Percentiles rank a stretch among this genome's conserved stretches.
Evolutionary conservation across 1,139 yeast genomes (phyloP).

Genomic region (Zygoascus meyerae): DNA sequence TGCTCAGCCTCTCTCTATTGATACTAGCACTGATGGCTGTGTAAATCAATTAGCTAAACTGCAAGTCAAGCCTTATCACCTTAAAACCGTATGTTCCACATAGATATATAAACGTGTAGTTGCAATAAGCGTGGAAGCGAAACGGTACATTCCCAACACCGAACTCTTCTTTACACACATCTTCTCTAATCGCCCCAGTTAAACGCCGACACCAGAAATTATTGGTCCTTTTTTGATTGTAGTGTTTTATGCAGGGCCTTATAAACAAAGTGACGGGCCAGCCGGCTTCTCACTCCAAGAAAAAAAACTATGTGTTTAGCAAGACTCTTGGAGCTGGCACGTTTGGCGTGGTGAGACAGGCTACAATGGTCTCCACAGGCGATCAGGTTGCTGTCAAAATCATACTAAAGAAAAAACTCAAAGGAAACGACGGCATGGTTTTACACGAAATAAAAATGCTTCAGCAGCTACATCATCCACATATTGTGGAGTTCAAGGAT

Average conservation of each 20-base stretch:
- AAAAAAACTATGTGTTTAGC: conserved; percentile 64
- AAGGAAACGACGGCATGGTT: conserved; percentile 66
- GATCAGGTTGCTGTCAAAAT: conserved; percentile 86
- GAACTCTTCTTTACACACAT: too few species aligned
- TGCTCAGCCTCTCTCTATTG: too few species aligned
- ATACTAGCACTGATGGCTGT: conserved; percentile 1
- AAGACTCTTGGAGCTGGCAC: conserved; percentile 86
- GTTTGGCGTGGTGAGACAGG: conserved; percentile 82
- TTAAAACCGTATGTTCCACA: background rate
- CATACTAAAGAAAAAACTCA: conserved; percentile 71
- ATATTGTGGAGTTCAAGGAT: conserved; percentile 75
- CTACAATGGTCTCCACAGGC: conserved; percentile 50
- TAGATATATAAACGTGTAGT: too few species aligned
- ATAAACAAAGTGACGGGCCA: conserved; percentile 57
- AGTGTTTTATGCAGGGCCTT: conserved; percentile 1
- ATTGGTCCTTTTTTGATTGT: too few species aligned
- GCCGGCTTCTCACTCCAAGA: conserved; percentile 62
- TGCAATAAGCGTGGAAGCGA: too few species aligned
- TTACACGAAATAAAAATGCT: conserved; percentile 70
- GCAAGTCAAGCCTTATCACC: background rate
- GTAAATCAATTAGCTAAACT: background rate
- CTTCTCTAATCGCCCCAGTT: too few species aligned
- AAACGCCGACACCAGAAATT: too few species aligned
- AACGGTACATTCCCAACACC: too few species aligned
- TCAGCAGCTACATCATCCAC: conserved; percentile 63